A percentile compares a stretch with the other conserved stretches of the same genome.
Evolutionary conservation across 2,329 filamentous ascomycete species (phyloP).

Genomic region (Fusarium tuaranense): DNA sequence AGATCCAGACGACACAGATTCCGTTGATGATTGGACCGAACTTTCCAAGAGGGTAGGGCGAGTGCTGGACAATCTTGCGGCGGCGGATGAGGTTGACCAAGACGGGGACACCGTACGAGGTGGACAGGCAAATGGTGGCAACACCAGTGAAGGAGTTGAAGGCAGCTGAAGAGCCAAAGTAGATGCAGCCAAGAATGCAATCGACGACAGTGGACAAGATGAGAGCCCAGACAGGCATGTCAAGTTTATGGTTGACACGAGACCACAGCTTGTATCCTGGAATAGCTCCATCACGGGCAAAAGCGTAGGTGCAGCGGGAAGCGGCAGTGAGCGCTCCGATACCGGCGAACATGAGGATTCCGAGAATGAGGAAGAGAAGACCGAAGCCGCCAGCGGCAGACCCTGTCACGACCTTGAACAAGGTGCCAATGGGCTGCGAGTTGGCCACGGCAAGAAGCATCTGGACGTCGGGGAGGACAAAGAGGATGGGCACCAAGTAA

Average conservation of each 20-base stretch:
- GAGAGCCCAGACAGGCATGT: slow-evolving; percentile 78
- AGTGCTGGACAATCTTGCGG: slow-evolving; percentile 73
- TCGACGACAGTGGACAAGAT: slow-evolving; percentile 76
- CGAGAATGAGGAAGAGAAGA: slow-evolving; percentile 79
- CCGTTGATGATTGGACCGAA: slow-evolving; percentile 78
- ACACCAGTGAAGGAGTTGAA: slow-evolving; percentile 86
- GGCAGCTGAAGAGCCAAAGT: slow-evolving; percentile 80
- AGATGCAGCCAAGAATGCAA: slow-evolving; percentile 80
- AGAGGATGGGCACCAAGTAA: slow-evolving; percentile 80
- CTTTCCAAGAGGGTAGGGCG: slow-evolving; percentile 75
- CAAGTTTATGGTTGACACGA: slow-evolving; percentile 71
- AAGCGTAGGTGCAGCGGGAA: slow-evolving; percentile 80
- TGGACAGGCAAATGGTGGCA: slow-evolving; percentile 81
- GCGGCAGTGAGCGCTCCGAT: slow-evolving; percentile 81
- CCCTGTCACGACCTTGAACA: slow-evolving; percentile 82
- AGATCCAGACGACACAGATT: slow-evolving; percentile 77
- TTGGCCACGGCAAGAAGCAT: slow-evolving; percentile 74
- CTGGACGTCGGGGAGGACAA: slow-evolving; percentile 77
- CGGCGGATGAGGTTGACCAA: slow-evolving; percentile 76
- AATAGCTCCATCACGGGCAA: slow-evolving; percentile 80
- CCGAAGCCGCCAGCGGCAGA: slow-evolving; percentile 80
- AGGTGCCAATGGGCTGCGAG: slow-evolving; percentile 79
- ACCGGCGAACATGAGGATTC: slow-evolving; percentile 82
- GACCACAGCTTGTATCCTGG: slow-evolving; percentile 76
- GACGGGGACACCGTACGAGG: slow-evolving; percentile 82